Evolutionary conservation across 1,284 basidiomycete genomes (phyloP).

Genomic region (Cystobasidium sp.): DNA sequence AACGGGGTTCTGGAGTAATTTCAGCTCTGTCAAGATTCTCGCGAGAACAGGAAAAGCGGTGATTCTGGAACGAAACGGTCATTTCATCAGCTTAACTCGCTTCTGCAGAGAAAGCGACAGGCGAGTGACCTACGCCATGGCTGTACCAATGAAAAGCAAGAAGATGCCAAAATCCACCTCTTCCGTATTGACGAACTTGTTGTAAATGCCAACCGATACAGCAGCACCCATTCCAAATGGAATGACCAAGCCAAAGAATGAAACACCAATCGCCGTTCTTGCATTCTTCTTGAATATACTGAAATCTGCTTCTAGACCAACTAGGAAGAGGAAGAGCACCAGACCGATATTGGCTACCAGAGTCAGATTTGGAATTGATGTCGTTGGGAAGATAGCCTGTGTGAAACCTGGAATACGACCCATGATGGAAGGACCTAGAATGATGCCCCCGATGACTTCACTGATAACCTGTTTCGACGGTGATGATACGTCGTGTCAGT

Average conservation of each 20-base stretch:
- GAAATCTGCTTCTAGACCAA: constrained; percentile 88
- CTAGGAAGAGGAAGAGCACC: constrained; percentile 70
- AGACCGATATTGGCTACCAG: constrained; percentile 87
- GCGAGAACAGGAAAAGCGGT: constrained; percentile 73
- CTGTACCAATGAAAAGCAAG: constrained; percentile 88
- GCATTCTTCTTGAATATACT: constrained; percentile 77
- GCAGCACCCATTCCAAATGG: constrained; percentile 86
- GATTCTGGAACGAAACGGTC: constrained; percentile 45
- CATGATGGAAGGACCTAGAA: constrained; percentile 51
- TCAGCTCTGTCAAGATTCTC: constrained; percentile 73
- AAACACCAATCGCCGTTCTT: constrained; percentile 60
- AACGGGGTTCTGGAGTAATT: constrained; percentile 86
- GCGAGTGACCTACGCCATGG: constrained; percentile 41
- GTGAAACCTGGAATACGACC: constrained; percentile 77
- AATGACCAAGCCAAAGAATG: constrained; percentile 68
- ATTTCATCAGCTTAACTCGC: constrained; percentile 15
- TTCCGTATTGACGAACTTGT: constrained; percentile 69
- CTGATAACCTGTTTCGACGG: constrained; percentile 55
- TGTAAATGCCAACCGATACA: constrained; percentile 78
- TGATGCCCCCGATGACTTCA: constrained; percentile 59
- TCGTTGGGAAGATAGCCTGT: constrained; percentile 74
- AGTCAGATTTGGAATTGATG: constrained; percentile 75
- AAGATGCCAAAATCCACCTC: constrained; percentile 78
- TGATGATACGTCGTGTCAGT: constrained; percentile 6
- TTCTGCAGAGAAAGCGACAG: no score